phyloP scores from a whole-genome alignment of 2,329 filamentous ascomycete species.

The Penicillium concentricum region DNA sequence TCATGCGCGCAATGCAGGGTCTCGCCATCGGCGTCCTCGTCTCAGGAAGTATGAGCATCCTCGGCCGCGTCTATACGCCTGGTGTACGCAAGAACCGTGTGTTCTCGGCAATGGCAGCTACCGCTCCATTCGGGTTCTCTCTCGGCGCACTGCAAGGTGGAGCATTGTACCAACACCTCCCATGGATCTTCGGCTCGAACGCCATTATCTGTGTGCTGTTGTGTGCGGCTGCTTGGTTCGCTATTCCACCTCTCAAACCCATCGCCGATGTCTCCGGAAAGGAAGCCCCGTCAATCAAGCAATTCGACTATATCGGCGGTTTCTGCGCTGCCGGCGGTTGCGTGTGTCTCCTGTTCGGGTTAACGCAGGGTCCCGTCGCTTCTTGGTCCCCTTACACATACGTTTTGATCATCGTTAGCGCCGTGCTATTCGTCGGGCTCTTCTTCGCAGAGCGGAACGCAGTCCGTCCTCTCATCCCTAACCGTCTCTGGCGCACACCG shows the following conservation, averaged over 20 bases:
- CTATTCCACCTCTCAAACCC: slow-evolving; percentile 40
- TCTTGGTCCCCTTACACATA: slow-evolving; percentile 53
- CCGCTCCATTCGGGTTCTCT: slow-evolving; percentile 47
- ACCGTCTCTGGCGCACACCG: slow-evolving; percentile 43
- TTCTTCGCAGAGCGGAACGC: slow-evolving; percentile 48
- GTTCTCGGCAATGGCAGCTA: slow-evolving; percentile 51
- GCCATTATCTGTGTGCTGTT: slow-evolving; percentile 42
- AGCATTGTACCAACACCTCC: slow-evolving; percentile 38
- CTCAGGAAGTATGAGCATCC: slow-evolving; percentile 50
- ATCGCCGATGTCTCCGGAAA: slow-evolving; percentile 29
- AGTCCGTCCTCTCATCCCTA: slow-evolving; percentile 47
- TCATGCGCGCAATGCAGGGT: slow-evolving; percentile 45
- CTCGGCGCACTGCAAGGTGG: slow-evolving; percentile 47
- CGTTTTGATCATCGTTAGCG: slow-evolving; percentile 47
- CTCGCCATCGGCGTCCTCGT: slow-evolving; percentile 51
- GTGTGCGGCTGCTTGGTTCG: slow-evolving; percentile 38
- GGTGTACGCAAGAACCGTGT: slow-evolving; percentile 49
- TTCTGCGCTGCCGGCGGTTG: slow-evolving; percentile 50
- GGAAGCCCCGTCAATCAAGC: slow-evolving; percentile 30
- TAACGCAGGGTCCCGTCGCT: slow-evolving; percentile 53
- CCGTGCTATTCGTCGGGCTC: slow-evolving; percentile 48
- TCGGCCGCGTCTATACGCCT: slow-evolving; percentile 48
- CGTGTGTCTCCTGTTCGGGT: slow-evolving; percentile 57
- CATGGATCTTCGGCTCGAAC: slow-evolving; percentile 48
- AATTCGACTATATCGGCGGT: slow-evolving; percentile 44